These are phyloP conservation scores for Fraxinus sp. DNA, from an alignment of 305 asterid species.

Conservation along the genomic window DNA sequence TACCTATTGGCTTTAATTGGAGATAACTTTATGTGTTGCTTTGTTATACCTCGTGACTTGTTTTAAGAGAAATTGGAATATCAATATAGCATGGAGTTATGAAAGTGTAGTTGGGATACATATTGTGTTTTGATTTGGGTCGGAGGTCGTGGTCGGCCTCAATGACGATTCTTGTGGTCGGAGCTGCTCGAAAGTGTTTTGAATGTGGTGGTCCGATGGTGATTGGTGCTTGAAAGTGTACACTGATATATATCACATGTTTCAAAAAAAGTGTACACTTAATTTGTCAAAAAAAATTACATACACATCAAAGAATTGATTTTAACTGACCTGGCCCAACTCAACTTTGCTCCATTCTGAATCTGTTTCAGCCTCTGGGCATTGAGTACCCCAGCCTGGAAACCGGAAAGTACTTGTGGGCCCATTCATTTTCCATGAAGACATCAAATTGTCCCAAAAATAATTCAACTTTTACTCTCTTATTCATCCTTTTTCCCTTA, in stretches of 20 bases:
- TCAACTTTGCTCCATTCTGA: conserved; percentile 28
- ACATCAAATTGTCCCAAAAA: conserved; percentile 8
- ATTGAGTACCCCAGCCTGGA: conserved; percentile 28
- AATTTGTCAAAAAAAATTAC: too few species aligned
- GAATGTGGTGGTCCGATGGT: too few species aligned
- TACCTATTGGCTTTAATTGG: neutral
- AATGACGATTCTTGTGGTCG: neutral
- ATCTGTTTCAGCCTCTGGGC: conserved; percentile 16
- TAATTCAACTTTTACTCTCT: conserved; percentile 17
- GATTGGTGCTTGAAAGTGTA: too few species aligned
- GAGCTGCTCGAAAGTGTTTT: neutral
- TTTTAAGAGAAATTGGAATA: neutral
- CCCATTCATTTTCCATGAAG: conserved; percentile 26
- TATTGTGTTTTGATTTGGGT: neutral
- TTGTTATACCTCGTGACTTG: neutral
- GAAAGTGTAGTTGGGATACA: neutral
- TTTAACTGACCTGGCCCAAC: conserved; percentile 14
- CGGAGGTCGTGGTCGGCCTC: neutral
- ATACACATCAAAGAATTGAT: too few species aligned
- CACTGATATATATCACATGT: too few species aligned
- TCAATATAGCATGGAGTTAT: neutral
- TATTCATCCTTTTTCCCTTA: neutral
- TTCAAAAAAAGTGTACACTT: too few species aligned
- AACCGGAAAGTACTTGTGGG: conserved; percentile 35
- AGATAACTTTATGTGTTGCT: neutral